Base-by-base conservation (phyloP, 768 basidiomycete species). In the Boletus rex-veris region DNA sequence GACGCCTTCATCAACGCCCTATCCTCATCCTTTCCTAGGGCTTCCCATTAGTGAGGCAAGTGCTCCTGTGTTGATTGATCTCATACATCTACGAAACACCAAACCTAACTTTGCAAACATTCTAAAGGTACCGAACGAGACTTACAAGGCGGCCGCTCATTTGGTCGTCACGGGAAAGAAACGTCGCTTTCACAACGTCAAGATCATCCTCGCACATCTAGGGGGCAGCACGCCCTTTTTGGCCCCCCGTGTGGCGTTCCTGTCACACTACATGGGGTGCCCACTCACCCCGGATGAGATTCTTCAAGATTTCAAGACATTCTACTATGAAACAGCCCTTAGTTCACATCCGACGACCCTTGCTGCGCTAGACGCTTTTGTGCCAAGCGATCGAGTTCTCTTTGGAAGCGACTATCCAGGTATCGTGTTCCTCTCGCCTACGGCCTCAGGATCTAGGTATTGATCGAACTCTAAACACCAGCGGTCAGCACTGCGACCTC, bases 401-500 rank as follows among this genome's bases (percentile, higher is more conserved):
- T 89, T 86, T 65, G 88, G 88, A 38, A 85, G 84, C 15, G 88
- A 91, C 67, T 87, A 86, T 62, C 88, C 88, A 50, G 88, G 88
- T 86, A 65, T 51, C 71, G 59, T 50, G 43, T 24, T 48, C 24
- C 33, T 30, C 16, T 35, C 28, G 14, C 45, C 8, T 39, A n/a
- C 44, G 14, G 8, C 21, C 30, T 14, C 37, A 40, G 6, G 18
- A 30, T 45, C 43, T 11, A 44, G 39, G 30, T 44, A 41, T 36
- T 59, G 35, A 58, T 31, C 30, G 5, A 45, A 50, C 37, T 11
- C 28, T 36, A 45, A 18, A 33, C 36, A 43, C 26, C 48, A 90
- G 87, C 86, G 33, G 84, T 85, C 36, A 81, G 76, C 64, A 71
- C 63, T 28, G 68, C 75, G 26, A 84, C 80, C 73, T 76, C 76